Conservation (phyloP, 2,329 filamentous ascomycete genomes). For the Madurella fahalii region DNA sequence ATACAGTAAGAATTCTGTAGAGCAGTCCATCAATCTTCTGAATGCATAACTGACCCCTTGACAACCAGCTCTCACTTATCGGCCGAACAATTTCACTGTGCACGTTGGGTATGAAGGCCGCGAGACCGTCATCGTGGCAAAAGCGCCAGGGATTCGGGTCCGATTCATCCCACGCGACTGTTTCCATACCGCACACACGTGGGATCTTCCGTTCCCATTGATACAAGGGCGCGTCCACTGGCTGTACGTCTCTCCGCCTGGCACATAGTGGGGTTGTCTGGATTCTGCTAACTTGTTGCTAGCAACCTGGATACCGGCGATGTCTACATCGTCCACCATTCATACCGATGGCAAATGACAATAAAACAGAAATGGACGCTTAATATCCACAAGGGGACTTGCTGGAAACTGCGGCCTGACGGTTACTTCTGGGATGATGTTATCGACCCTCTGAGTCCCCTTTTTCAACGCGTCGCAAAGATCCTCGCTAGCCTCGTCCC, state of each 20-base stretch:
- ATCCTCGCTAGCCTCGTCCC: conserved; percentile 53
- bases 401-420: neutral
- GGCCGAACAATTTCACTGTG: conserved; percentile 51
- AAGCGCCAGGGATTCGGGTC: neutral
- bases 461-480: conserved; percentile 47
- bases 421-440: neutral
- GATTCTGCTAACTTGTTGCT: neutral
- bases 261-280: neutral
- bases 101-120: conserved; percentile 38
- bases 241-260: neutral
- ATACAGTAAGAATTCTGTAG: conserved; percentile 32
- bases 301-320: conserved; percentile 11
- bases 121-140: conserved; percentile 35
- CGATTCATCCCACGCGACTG: conserved; percentile 2
- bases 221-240: conserved; percentile 8
- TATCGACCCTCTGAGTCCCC: neutral
- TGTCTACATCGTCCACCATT: conserved; percentile 9
- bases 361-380: conserved; percentile 11
- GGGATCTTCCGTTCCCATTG: conserved; percentile 13
- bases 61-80: conserved; percentile 29
- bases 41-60: neutral
- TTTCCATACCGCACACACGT: neutral
- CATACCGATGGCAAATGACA: conserved; percentile 1
- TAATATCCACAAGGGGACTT: conserved; percentile 1
- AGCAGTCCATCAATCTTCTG: too few species aligned